A percentile compares a stretch with the other conserved stretches of the same genome.
phyloP scores from a whole-genome alignment of 768 basidiomycete species.

The Tricholoma furcatifolium region DNA sequence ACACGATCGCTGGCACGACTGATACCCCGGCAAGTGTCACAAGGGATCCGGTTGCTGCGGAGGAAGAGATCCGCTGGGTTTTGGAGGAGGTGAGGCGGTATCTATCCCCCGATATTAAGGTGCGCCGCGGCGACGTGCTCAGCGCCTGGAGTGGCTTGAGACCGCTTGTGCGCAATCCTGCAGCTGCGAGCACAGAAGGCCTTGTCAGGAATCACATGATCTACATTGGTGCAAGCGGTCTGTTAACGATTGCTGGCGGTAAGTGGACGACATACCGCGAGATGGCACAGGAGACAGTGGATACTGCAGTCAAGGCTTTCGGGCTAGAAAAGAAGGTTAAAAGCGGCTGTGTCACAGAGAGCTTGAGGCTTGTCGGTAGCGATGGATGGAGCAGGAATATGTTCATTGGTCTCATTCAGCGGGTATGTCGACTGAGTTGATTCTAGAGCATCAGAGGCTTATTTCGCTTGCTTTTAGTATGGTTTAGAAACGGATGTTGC shows the following conservation, averaged over 20 bases:
- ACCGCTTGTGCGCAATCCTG: constrained; percentile 84
- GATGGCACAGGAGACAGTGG: constrained; percentile 95
- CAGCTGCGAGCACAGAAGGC: constrained; percentile 68
- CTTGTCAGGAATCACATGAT: constrained; percentile 95
- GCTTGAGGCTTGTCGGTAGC: constrained; percentile 82
- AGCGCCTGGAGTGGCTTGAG: constrained; percentile 94
- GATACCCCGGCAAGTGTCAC: constrained; percentile 77
- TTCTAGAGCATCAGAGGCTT: background rate
- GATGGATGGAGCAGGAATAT: constrained; percentile 95
- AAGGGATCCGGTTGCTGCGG: constrained; percentile 74
- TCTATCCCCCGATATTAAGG: constrained; percentile 88
- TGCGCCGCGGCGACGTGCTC: constrained; percentile 91
- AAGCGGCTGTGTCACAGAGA: constrained; percentile 75
- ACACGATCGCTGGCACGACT: constrained; percentile 96
- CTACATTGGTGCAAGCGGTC: constrained; percentile 72
- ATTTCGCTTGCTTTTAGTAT: constrained; percentile 47
- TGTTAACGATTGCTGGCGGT: constrained; percentile 94
- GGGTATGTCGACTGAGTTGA: constrained; percentile 43
- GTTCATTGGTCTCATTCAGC: constrained; percentile 95
- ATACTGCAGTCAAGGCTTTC: constrained; percentile 81
- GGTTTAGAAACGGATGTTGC: constrained; percentile 91
- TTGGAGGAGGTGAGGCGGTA: constrained; percentile 91
- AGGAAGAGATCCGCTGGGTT: constrained; percentile 97
- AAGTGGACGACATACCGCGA: constrained; percentile 99
- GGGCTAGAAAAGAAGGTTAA: constrained; percentile 52